A percentile compares a stretch with the other conserved stretches of the same genome.
These are phyloP conservation scores for Tetradesmus lagerheimii DNA, from an alignment of 139 green algal genomes.

Conservation along the genomic window DNA sequence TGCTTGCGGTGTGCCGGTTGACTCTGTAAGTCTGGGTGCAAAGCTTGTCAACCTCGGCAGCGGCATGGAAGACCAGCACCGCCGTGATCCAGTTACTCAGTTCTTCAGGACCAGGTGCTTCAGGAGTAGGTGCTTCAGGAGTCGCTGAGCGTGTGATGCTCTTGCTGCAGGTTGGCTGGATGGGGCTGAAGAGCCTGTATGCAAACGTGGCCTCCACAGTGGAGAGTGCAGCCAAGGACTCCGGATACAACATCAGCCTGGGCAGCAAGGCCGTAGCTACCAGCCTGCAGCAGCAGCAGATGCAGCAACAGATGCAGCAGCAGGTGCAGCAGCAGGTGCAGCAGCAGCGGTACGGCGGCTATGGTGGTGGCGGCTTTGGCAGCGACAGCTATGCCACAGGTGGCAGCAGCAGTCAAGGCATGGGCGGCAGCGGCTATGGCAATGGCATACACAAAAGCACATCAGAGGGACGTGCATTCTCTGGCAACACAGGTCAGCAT, in stretches of 20 bases:
- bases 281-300: constrained; percentile 43
- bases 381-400: not conserved
- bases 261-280: constrained; percentile 54
- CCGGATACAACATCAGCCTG: constrained; percentile 67
- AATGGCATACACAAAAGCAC: constrained; percentile 38
- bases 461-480: not conserved
- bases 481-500: not conserved
- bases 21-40: no score
- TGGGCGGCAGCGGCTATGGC: not conserved
- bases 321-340: no score
- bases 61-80: not conserved
- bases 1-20: no score
- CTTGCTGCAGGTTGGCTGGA: constrained; percentile 59
- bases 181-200: constrained; percentile 63
- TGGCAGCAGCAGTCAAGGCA: not conserved
- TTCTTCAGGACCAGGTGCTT: no score
- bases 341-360: constrained; percentile 31
- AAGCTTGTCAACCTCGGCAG: no score
- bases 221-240: constrained; percentile 64
- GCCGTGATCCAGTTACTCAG: no score
- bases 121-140: no score
- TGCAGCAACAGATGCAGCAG: constrained; percentile 14
- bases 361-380: constrained; percentile 19
- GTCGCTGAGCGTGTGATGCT: not conserved
- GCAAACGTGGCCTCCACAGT: constrained; percentile 64